Evolutionary conservation across 805 yeast species (phyloP), one percentile per base, ranked within the genome.

Genomic region (Ogataea trehaloabstinens): DNA sequence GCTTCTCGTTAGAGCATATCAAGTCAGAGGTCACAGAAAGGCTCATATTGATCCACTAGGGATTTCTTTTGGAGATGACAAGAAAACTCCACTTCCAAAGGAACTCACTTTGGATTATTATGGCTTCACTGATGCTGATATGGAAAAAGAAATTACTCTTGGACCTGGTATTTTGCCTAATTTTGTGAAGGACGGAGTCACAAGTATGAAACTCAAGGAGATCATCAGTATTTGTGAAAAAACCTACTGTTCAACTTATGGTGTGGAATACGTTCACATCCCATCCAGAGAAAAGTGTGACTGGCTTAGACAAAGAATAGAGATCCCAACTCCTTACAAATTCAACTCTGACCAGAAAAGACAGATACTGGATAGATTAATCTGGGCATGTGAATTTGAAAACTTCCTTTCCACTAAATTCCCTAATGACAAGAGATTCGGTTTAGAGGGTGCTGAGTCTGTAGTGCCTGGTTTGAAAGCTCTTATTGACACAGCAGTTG

Each of bases 131-230:
- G 91, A 86, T 43, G 78, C 81, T 37, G 99, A 93, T 64, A 67
- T 93, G 55, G 79, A 83, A 55, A 83, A 76, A 60, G 82, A 80
- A 59, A 85, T 91, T 68, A 82, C 89, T 41, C 75, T 93, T 50
- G 99, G 99, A 41, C 98, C 99, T 29, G 99, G 99, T 66, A 91
- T 93, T 54, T 70, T 93, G 60, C 97, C 97, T 38, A 78, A 95
- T 63, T 93, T 89, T 60, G 87, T 88, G 40, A 75, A 69, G 42
- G 68, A 71, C 24, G 82, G 78, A 42, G 74, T 72, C 53, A 63
- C 67, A 22, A 68, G 82, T 49, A 66, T 88, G 78, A 77, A 84
- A 37, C 73, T 93, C 53, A 78, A 77, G 52, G 96, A 91, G 57
- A 76, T 93, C 52, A 75, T 93, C 50, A 75, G 68, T 36, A 68